Evolutionary conservation across 2,329 filamentous ascomycete species (phyloP).

Genomic region (Colletotrichum theobromicola): DNA sequence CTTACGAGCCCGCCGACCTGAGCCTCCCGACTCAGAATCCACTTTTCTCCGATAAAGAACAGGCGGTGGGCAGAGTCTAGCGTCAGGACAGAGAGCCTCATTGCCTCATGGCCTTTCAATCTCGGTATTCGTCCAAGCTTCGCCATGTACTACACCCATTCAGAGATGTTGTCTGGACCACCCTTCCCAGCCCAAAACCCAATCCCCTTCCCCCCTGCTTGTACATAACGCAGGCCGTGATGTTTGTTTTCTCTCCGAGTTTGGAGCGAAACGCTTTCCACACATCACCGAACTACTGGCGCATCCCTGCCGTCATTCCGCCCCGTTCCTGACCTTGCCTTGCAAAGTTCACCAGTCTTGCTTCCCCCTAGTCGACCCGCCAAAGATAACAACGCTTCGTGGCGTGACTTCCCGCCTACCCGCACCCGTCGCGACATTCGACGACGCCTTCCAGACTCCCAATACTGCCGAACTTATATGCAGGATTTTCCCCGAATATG

Average conservation of each 20-base stretch:
- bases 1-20: constrained; percentile 1
- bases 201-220: neutral
- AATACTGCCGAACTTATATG: neutral
- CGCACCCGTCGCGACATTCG: neutral
- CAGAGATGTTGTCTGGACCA: neutral
- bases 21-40: constrained; percentile 15
- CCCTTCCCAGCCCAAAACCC: neutral
- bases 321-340: neutral
- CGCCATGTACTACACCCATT: too few relatives aligned
- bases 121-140: constrained; percentile 6
- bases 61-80: neutral
- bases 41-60: neutral
- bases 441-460: neutral
- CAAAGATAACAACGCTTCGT: neutral
- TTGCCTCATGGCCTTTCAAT: neutral
- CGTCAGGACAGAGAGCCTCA: neutral
- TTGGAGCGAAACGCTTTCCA: constrained; percentile 1
- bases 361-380: neutral
- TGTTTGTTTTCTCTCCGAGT: constrained; percentile 5
- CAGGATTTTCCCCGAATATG: neutral
- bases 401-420: constrained; percentile 4
- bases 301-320: neutral
- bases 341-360: too few relatives aligned
- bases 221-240: neutral
- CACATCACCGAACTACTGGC: neutral